These are phyloP conservation scores for Fusarium nisikadoi DNA, from an alignment of 2,329 filamentous ascomycete species.

Conservation along the genomic window DNA sequence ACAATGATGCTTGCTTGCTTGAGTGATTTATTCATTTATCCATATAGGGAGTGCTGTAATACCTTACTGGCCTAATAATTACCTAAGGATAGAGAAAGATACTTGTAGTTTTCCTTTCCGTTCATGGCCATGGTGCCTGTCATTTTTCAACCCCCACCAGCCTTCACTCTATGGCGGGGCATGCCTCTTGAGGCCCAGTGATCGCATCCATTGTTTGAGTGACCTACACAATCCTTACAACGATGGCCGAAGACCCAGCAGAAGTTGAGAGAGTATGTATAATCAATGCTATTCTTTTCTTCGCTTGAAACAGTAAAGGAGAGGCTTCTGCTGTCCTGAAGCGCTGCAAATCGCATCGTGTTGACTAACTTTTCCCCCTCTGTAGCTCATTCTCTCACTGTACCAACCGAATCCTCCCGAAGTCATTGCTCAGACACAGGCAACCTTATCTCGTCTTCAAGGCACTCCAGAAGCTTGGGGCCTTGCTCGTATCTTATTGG, in stretches of 20 bases:
- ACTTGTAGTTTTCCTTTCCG: background rate
- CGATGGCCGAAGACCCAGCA: background rate
- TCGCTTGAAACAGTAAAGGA: no score
- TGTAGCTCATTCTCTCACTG: slow-evolving; percentile 61
- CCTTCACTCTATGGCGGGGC: background rate
- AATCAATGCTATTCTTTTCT: background rate
- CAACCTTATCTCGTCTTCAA: slow-evolving; percentile 81
- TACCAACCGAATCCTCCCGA: slow-evolving; percentile 64
- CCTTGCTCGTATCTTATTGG: slow-evolving; percentile 80
- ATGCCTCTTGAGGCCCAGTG: background rate
- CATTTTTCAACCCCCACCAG: background rate
- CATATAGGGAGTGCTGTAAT: background rate
- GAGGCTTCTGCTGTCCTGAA: background rate
- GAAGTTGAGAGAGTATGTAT: background rate
- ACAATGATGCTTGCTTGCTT: background rate
- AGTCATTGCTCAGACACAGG: slow-evolving; percentile 67
- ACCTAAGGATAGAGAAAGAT: background rate
- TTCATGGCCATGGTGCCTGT: background rate
- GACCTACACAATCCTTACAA: background rate
- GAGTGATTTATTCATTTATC: background rate
- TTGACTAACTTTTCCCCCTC: slow-evolving; percentile 25
- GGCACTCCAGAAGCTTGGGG: slow-evolving; percentile 85
- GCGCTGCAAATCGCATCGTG: background rate
- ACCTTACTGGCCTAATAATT: background rate
- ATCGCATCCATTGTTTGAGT: background rate